Evolutionary conservation across 306 rosid genomes (phyloP), one percentile per base, ranked within the genome.

Genomic region (Castanea crenata): DNA sequence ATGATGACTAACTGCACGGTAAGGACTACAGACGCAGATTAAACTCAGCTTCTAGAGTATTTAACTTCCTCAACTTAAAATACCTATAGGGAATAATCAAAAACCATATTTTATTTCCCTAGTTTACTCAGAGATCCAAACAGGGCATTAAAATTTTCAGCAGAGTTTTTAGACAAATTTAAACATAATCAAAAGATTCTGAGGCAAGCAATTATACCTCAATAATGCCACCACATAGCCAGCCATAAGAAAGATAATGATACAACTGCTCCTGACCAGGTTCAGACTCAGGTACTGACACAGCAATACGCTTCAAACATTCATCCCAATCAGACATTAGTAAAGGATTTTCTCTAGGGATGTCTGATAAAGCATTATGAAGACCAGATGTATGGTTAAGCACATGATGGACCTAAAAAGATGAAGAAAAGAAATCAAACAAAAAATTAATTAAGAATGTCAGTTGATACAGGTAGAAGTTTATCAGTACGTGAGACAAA

Each of bases 341-440:
- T 51, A 91, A 73, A 71, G 97, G 97, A 80, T 93, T 80, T 89
- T 91, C 98, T 79, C 73, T 79, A 73, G 6, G 23, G 10, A 78
- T 32, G 71, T 87, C 87, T 73, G 87, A 89, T 90, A 89, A 73
- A 67, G 97, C 98, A 82, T 92, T 96, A 87, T 91, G 99, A 90
- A 96, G 89, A 70, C 99, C 98, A 78, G 99, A 88, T 74, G 97
- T 93, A 89, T 96, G 99, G 82, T 93, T 91, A 83, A 96, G 99
- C 79, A 91, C 97, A 52, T 93, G 98, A 86, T 96, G 97, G 78
- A 96, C 97, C 99, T 96, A 86, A 70, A 76, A 82, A 31, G 74
- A 58, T 55, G 21, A 64, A 67, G 27, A 64, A 59, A 75, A 35
- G 71, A 38, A 38, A 71, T 69, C 11, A 41, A n/a, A 51, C 54